Conservation (phyloP, 148 eudicot species). For the Chenopodium album region DNA sequence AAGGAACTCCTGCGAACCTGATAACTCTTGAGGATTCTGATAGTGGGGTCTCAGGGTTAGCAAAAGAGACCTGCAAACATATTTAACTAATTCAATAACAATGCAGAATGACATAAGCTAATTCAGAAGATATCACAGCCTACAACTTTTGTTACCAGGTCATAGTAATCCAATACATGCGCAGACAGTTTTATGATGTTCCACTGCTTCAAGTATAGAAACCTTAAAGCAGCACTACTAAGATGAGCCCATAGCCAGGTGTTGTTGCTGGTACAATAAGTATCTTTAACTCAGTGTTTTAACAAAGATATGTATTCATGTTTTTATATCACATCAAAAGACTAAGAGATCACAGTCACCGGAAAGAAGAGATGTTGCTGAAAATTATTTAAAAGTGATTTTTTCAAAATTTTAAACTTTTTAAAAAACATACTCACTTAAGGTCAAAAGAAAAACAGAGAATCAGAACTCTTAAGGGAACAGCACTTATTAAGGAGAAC, state of each 20-base stretch:
- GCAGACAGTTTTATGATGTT: neutral
- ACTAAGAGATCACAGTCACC: neutral
- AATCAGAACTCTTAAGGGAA: neutral
- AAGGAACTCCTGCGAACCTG: conserved; percentile 46
- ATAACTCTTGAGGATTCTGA: conserved; percentile 30
- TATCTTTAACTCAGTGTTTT: neutral
- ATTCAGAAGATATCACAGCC: neutral
- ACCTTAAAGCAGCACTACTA: neutral
- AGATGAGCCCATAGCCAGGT: neutral
- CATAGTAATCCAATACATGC: neutral
- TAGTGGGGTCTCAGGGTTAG: conserved; percentile 31
- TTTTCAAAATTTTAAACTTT: neutral
- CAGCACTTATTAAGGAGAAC: neutral
- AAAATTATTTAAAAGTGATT: too few species aligned
- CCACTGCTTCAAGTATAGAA: neutral
- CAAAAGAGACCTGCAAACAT: conserved; percentile 40
- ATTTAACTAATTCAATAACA: conserved; percentile 10
- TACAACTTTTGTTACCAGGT: conserved; percentile 1
- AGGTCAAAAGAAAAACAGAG: neutral
- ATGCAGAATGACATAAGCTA: neutral
- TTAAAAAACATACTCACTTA: neutral
- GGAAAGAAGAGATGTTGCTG: neutral
- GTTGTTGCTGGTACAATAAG: neutral
- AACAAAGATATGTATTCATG: too few species aligned
- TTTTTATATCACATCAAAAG: too few species aligned